These are phyloP conservation scores for Tetrapisispora namnaoensis DNA, from an alignment of 805 yeast species.

Conservation along the genomic window DNA sequence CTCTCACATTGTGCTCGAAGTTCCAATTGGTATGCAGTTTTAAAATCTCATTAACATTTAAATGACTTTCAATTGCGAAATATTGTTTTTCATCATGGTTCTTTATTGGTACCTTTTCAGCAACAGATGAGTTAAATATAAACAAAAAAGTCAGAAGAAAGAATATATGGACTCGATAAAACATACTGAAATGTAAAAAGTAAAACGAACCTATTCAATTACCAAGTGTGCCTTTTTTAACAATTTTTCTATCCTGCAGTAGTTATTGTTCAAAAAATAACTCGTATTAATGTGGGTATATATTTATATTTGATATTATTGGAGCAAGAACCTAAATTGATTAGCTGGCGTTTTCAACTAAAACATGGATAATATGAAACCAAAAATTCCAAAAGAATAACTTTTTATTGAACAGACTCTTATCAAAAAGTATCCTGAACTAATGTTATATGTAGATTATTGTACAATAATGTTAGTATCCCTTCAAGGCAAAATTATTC, in stretches of 20 bases:
- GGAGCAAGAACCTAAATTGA: too few species aligned
- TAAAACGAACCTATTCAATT: background rate
- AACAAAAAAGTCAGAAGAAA: background rate
- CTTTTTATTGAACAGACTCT: background rate
- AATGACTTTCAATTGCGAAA: constrained; percentile 49
- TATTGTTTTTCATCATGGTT: constrained; percentile 46
- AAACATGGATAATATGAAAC: too few species aligned
- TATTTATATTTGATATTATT: too few species aligned
- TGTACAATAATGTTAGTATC: too few species aligned
- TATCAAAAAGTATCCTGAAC: too few species aligned
- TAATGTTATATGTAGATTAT: background rate
- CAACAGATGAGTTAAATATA: background rate
- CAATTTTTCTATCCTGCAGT: background rate
- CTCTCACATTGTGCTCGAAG: constrained; percentile 58
- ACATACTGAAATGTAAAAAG: background rate
- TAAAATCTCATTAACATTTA: constrained; percentile 31
- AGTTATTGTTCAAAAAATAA: too few species aligned
- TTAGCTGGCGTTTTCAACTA: too few species aligned
- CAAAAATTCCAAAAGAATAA: too few species aligned
- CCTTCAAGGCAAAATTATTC: too few species aligned
- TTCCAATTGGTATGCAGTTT: constrained; percentile 35
- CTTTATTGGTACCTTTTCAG: constrained; percentile 30
- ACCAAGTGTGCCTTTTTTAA: background rate
- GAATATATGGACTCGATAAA: background rate
- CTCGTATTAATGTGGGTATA: too few species aligned